Evolutionary conservation across 2,329 filamentous ascomycete genomes (phyloP), one percentile per base, ranked within the genome.

Genomic region (Karstenula rhodostoma): DNA sequence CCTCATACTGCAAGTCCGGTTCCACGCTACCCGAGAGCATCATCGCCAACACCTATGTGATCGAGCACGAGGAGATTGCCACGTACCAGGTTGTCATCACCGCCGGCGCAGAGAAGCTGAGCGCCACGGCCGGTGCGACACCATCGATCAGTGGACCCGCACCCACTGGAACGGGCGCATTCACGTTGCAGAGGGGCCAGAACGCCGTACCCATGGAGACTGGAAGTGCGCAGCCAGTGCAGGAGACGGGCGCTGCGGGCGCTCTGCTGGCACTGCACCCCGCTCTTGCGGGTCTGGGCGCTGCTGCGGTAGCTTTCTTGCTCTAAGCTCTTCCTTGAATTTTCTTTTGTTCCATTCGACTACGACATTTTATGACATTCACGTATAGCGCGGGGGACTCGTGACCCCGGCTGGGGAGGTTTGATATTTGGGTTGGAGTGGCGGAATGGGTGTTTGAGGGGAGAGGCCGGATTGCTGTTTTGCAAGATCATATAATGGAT

Each of bases 271-370:
- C 69, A 0, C 48, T 68, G 40, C 67, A 62, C 4, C 73, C 73
- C 55, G 66, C 65, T 17, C 46, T 74, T 47, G 70, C 66, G 13
- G 73, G 73, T 43, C 51, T 75, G n/a, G 73, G 72, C 56, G 72
- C 68, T 35, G 72, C 68, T 13, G 65, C 64, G 6, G 66, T 65
- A 33, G 71, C 66, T 9, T 69, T 71, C 56, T 65, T 73, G 49
- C 48, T 58, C 25, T 51, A 40, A 51, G 22, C n/a, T 22, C 35
- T 17, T 6, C 27, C 17, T n/a, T 15, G n/a, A 2, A 1, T 33
- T 48, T 49, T 42, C 22, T 19, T 52, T 51, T 51, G 23, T 58
- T 58, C 35, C 2, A 19, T 53, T 53, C 50, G 35, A 42, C 50
- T 35, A 51, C 46, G 55, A 50, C 35, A 33, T 10, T 50, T 57